phyloP scores from a whole-genome alignment of 225 moss, liverwort and hornwort species.

The Pseudisothecium myosuroides region DNA sequence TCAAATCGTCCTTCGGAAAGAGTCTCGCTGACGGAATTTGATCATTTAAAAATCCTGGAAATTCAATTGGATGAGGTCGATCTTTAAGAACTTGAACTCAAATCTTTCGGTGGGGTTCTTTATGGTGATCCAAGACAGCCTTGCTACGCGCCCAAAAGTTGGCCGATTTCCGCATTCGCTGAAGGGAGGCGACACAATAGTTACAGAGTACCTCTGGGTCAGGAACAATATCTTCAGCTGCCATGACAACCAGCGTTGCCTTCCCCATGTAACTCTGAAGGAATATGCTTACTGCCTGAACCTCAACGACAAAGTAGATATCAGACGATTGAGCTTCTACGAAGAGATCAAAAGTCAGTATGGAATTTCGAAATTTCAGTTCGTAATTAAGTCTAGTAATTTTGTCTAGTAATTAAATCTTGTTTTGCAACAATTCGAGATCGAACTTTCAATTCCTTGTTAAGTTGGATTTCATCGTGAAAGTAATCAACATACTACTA shows the following conservation, averaged over 20 bases:
- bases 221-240: constrained; percentile 39
- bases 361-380: background rate
- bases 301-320: background rate
- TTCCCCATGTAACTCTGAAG: constrained; percentile 68
- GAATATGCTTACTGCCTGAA: constrained; percentile 54
- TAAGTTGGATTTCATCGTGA: background rate
- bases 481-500: background rate
- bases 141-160: background rate
- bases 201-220: constrained; percentile 60
- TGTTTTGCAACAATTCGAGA: background rate
- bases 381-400: background rate
- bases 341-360: background rate
- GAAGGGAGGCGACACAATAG: constrained; percentile 41
- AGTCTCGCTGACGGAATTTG: background rate
- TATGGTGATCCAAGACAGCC: background rate
- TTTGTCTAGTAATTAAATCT: background rate
- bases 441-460: too few species aligned
- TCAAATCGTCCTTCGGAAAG: background rate
- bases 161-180: constrained; percentile 45
- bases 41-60: background rate
- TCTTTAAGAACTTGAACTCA: background rate
- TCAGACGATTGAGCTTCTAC: background rate
- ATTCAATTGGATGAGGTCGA: background rate
- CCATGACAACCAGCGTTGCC: constrained; percentile 41
- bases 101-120: background rate